These are phyloP conservation scores for Teunomyces pallodes DNA, from an alignment of 805 yeast species.

Conservation along the genomic window DNA sequence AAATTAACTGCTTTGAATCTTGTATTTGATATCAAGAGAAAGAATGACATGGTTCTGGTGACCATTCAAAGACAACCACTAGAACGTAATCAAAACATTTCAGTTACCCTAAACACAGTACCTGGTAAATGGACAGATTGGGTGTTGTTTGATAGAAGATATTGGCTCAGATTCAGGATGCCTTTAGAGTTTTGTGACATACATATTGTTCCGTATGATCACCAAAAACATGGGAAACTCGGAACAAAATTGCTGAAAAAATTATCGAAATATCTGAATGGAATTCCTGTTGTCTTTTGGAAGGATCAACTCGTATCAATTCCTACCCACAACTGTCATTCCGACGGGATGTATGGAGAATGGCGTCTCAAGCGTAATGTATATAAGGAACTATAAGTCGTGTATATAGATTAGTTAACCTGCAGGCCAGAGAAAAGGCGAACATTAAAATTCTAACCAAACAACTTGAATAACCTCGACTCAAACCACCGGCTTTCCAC, in stretches of 20 bases:
- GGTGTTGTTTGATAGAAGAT: constrained; percentile 39
- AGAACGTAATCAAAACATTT: background rate
- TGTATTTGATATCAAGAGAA: constrained; percentile 12
- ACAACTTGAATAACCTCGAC: background rate
- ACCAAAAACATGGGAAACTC: background rate
- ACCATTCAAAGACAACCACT: constrained; percentile 23
- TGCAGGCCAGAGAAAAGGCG: constrained; percentile 1
- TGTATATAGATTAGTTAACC: background rate
- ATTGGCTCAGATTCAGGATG: constrained; percentile 28
- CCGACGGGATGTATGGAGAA: background rate
- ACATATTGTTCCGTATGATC: constrained; percentile 5
- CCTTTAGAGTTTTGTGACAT: background rate
- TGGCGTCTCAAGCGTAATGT: constrained; percentile 4
- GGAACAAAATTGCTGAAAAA: background rate
- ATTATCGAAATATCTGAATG: background rate
- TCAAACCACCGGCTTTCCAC: background rate
- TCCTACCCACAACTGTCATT: background rate
- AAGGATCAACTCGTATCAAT: background rate
- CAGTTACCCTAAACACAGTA: background rate
- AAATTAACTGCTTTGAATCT: constrained; percentile 18
- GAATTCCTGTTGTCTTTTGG: background rate
- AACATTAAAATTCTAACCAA: background rate
- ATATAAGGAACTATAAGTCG: background rate
- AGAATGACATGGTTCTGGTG: constrained; percentile 1
- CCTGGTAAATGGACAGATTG: constrained; percentile 23